phyloP scores from a whole-genome alignment of 164 flowering plant genomes.

The Hamamelis virginiana region DNA sequence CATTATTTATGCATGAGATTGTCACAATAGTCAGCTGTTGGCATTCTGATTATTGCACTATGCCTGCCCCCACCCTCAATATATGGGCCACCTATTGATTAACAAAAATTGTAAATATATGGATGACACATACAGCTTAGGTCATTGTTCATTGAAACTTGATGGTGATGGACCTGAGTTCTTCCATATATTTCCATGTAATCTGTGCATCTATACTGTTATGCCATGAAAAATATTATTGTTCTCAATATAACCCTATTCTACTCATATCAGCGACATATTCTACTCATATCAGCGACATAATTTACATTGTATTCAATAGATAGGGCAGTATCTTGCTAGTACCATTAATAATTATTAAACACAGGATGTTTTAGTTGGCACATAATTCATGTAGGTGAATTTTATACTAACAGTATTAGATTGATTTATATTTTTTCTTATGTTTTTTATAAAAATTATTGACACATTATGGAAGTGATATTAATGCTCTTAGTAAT shows the following conservation, averaged over 20 bases:
- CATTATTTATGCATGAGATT: background rate
- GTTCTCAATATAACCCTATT: background rate
- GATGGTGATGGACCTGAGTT: too few relatives aligned
- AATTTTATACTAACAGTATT: too few relatives aligned
- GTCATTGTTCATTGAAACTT: too few relatives aligned
- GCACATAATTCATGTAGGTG: too few relatives aligned
- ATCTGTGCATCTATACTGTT: too few relatives aligned
- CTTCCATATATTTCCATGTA: too few relatives aligned
- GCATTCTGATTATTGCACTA: too few relatives aligned
- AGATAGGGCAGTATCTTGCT: background rate
- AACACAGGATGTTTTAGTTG: background rate
- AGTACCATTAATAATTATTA: background rate
- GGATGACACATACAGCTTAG: background rate
- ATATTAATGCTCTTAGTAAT: too few relatives aligned
- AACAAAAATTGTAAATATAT: background rate
- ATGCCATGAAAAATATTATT: background rate
- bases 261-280: background rate
- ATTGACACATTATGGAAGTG: background rate
- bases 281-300: background rate
- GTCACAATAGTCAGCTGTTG: too few relatives aligned
- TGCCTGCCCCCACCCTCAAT: too few relatives aligned
- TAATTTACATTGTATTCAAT: background rate
- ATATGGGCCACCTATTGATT: background rate
- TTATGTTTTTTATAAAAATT: too few relatives aligned
- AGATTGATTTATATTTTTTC: too few relatives aligned